phyloP scores from a whole-genome alignment of 805 yeast genomes.

The Ogataea pini region DNA sequence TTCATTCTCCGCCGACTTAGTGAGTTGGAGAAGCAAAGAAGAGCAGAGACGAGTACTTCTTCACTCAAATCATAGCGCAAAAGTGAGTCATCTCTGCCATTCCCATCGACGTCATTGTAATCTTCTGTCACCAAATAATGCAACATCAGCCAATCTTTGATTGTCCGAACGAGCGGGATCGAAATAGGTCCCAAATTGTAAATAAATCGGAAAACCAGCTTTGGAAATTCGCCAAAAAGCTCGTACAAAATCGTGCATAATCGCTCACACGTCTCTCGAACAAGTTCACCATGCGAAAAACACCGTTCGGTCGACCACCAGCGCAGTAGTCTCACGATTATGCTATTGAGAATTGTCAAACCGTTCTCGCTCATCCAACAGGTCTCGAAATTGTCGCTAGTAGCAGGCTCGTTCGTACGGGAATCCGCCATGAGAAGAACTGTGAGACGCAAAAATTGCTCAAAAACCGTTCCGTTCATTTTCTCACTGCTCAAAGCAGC shows the following conservation, averaged over 20 bases:
- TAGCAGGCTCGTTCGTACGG: constrained; percentile 16
- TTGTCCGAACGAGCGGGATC: constrained; percentile 14
- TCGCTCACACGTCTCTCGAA: constrained; percentile 4
- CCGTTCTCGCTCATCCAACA: constrained; percentile 13
- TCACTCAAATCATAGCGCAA: not conserved
- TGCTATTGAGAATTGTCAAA: constrained; percentile 14
- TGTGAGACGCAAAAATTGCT: constrained; percentile 3
- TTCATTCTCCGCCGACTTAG: constrained; percentile 13
- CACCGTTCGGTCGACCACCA: not conserved
- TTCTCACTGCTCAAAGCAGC: constrained; percentile 2
- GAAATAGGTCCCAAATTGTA: constrained; percentile 15
- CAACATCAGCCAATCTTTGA: constrained; percentile 22
- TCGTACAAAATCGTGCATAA: constrained; percentile 6
- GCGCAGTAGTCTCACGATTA: constrained; percentile 12
- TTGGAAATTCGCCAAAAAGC: constrained; percentile 8
- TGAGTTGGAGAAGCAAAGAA: constrained; percentile 15
- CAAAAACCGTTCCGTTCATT: not conserved
- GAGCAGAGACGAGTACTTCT: constrained; percentile 7
- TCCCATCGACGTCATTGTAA: constrained; percentile 16
- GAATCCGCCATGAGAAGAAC: constrained; percentile 17
- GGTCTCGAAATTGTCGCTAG: constrained; percentile 8
- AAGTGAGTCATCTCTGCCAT: not conserved
- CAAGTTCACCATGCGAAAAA: not conserved
- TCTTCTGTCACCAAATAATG: constrained; percentile 14
- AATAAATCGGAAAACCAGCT: constrained; percentile 16